phyloP scores from a whole-genome alignment of 2,329 filamentous ascomycete species.

The Moelleriella libera region DNA sequence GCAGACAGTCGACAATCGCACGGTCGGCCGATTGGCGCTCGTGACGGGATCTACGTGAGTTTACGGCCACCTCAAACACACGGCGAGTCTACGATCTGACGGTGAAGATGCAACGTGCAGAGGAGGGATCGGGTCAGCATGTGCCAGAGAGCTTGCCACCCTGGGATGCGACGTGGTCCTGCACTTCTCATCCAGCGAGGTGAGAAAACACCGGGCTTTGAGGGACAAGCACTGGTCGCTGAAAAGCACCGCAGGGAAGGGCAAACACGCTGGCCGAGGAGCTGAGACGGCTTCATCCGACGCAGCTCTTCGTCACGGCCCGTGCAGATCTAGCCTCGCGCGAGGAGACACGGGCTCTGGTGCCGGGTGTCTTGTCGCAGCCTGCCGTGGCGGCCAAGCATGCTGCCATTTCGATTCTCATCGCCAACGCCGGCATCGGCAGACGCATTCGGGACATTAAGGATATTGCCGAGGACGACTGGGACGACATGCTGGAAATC shows the following conservation, averaged over 20 bases:
- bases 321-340: conserved; percentile 15
- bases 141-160: conserved; percentile 16
- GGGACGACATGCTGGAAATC: conserved; percentile 21
- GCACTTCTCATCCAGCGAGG: conserved; percentile 19
- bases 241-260: conserved; percentile 10
- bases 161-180: conserved; percentile 20
- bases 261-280: conserved; percentile 14
- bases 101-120: conserved; percentile 6
- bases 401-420: conserved; percentile 12
- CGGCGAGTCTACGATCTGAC: too few relatives aligned
- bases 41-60: conserved; percentile 18
- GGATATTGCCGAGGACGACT: conserved; percentile 19
- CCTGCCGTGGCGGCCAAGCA: not conserved
- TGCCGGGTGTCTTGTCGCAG: conserved; percentile 7
- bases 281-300: conserved; percentile 9
- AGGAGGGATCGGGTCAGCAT: conserved; percentile 19
- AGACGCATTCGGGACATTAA: conserved; percentile 17
- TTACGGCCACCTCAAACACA: too few relatives aligned
- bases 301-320: conserved; percentile 13
- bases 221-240: not conserved
- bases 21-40: conserved; percentile 15
- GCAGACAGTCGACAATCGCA: conserved; percentile 10
- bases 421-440: conserved; percentile 18
- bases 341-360: conserved; percentile 10
- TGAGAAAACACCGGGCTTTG: conserved; percentile 1